Base-by-base conservation (phyloP, 805 yeast species). In the Wickerhamomyces bovis region DNA sequence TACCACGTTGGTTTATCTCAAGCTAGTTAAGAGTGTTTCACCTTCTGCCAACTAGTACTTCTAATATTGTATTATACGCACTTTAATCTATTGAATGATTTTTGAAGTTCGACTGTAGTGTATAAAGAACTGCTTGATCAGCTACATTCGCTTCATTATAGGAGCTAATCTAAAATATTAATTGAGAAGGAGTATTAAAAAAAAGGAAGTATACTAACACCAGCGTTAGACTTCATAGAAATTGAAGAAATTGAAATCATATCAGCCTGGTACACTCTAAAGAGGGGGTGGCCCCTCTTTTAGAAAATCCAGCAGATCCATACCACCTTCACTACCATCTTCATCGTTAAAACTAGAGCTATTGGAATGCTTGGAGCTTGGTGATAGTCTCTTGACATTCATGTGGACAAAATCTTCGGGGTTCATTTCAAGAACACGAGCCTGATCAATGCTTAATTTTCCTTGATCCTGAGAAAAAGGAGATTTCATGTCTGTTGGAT, bases 271-370 rank as follows among this genome's bases (percentile, higher is more conserved):
- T 16, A 38, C 21, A 38, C 21, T 13, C 7, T 13, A 28, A 2
- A 15, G 41, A 11, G 57, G 60, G 4, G 73, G 60, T 4, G 73
- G 75, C 2, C 77, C 78, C 30, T 60, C 63, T 33, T 65, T 67
- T 48, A 76, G 64, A 50, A 76, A 73, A 49, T 74, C 80, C 53
- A 75, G 44, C 43, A 76, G 64, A 53, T 75, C 80, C 60, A 75
- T 63, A 45, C 69, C 76, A 38, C 46, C 53, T 15, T 46, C 55
- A 6, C 39, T 41, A 6, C 45, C 52, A 39, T 30, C 45, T 21
- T 39, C 47, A 20, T 45, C 21, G 7, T 41, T 26, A 15, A 40
- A 20, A 19, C 42, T 43, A 22, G 41, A 39, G 31, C 36, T 33
- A 33, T 18, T 33, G 20, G 20, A 33, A 11, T 33, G 20, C 15